Evolutionary conservation across 2,329 filamentous ascomycete genomes (phyloP).

Genomic region (Arachnopeziza araneosa): DNA sequence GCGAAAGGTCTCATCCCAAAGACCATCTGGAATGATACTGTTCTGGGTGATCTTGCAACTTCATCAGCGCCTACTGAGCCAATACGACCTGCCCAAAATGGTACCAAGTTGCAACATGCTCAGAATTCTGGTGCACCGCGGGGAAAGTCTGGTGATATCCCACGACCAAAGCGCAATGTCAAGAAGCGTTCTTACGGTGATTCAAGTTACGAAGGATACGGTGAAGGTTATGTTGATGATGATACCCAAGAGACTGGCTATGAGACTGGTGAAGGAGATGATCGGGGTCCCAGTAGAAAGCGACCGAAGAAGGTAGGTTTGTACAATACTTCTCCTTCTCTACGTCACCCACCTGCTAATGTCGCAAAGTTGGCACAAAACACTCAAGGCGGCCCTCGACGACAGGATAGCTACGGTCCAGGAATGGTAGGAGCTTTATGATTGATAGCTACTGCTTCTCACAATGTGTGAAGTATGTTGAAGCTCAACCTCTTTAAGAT

Average conservation of each 20-base stretch:
- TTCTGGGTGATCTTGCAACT: slow-evolving; percentile 47
- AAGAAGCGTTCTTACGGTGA: slow-evolving; percentile 76
- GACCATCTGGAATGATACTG: slow-evolving; percentile 50
- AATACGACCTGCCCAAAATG: slow-evolving; percentile 9
- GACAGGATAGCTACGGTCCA: slow-evolving; percentile 45
- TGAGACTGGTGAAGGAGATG: slow-evolving; percentile 67
- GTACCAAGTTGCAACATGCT: slow-evolving; percentile 10
- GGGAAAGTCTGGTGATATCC: slow-evolving; percentile 19
- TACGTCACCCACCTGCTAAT: slow-evolving; percentile 21
- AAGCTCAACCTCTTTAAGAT: neutral
- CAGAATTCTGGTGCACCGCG: slow-evolving; percentile 11
- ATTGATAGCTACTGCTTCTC: neutral
- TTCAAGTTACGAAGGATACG: slow-evolving; percentile 68
- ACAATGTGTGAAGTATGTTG: neutral
- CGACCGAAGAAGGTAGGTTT: slow-evolving; percentile 65
- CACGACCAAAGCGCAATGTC: slow-evolving; percentile 57
- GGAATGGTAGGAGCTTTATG: slow-evolving; percentile 51
- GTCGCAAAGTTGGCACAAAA: slow-evolving; percentile 20
- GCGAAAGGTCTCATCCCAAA: slow-evolving; percentile 50
- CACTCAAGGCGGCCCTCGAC: slow-evolving; percentile 22
- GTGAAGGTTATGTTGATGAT: slow-evolving; percentile 65
- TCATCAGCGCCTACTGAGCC: slow-evolving; percentile 8
- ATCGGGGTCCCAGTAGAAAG: slow-evolving; percentile 48
- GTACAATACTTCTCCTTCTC: slow-evolving; percentile 19
- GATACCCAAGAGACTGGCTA: slow-evolving; percentile 58